Evolutionary conservation across 495 filamentous ascomycete genomes (phyloP), one percentile per base, ranked within the genome.

Genomic region (Annulohypoxylon bovei): DNA sequence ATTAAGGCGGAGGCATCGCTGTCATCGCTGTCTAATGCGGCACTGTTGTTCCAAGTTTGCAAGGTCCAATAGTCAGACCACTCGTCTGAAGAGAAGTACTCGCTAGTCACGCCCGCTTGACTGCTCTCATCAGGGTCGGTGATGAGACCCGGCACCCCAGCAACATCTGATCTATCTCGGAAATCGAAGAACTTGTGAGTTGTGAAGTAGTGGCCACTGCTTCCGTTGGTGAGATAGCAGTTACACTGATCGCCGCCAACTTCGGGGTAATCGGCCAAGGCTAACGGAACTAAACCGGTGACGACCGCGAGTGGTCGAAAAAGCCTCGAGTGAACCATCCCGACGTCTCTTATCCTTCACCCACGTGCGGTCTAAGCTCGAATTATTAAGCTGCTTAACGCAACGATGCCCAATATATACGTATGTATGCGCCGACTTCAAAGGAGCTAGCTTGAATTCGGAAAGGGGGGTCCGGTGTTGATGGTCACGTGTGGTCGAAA

Each of bases 131-230:
- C 56, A 2, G 72, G 25, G 32, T 75, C 72, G 0, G 67, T 58
- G 61, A 83, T 78, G 49, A 81, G 67, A 3, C 66, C 28, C 7
- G 83, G 84, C 12, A 78, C 78, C 11, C 71, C 68, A 27, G 75
- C 75, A 52, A 80, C 75, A n/a, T 80, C 72, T 14, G 76, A 64
- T 32, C 84, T 78, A 33, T 82, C 81, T 39, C 90, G 87, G 74
- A 89, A 93, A 79, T 93, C 91, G 80, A 85, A 90, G 76, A 92
- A 88, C 35, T 83, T 83, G 80, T 92, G 88, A 71, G 87, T 80
- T 20, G 81, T 82, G 75, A 91, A 92, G 79, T 87, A 91, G 7
- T 82, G 80, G 14, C 76, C 44, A 35, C 79, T 78, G 33, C 77
- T 79, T 20, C 78, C 83, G 58, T 86, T 85, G 55, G 81, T 83